phyloP scores from a whole-genome alignment of 495 filamentous ascomycete species.

The Filosporella fistucella region DNA sequence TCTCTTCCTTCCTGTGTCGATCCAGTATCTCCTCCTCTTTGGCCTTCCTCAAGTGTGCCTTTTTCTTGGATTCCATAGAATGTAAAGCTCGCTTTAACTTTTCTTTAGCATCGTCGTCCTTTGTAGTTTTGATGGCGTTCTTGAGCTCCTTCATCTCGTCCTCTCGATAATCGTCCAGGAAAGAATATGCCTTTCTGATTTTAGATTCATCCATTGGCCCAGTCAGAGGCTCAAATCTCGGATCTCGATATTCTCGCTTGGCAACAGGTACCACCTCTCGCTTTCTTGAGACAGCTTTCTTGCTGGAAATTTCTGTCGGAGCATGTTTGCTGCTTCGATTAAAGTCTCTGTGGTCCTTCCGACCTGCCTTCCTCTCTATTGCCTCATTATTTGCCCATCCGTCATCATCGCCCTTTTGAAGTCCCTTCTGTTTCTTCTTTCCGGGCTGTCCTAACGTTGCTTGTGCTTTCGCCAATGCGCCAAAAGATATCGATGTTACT shows the following conservation, averaged over 20 bases:
- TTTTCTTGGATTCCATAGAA: conserved; percentile 65
- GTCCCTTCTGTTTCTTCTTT: no score
- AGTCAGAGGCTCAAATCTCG: conserved; percentile 67
- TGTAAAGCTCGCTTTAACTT: conserved; percentile 60
- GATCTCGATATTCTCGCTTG: conserved; percentile 64
- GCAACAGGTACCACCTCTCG: conserved; percentile 60
- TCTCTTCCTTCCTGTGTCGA: conserved; percentile 76
- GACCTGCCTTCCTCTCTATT: conserved; percentile 30
- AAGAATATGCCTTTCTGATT: conserved; percentile 67
- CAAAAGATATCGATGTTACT: conserved; percentile 68
- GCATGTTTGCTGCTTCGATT: conserved; percentile 79
- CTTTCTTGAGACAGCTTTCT: conserved; percentile 72
- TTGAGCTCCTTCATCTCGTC: conserved; percentile 73
- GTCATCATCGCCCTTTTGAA: conserved; percentile 25
- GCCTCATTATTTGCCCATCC: conserved; percentile 28
- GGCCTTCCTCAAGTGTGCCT: conserved; percentile 62
- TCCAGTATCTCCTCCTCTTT: conserved; percentile 58
- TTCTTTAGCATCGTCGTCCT: conserved; percentile 57
- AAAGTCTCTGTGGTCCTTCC: conserved; percentile 34
- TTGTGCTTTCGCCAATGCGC: conserved; percentile 81
- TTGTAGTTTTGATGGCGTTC: conserved; percentile 57
- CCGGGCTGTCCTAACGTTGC: conserved; percentile 42
- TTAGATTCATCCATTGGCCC: conserved; percentile 43
- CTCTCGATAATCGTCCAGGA: conserved; percentile 79
- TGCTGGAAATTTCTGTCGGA: conserved; percentile 73